A percentile compares a stretch with the other conserved stretches of the same genome.
Conservation (phyloP, 2,329 filamentous ascomycete genomes). For the Anthostomella pinea region DNA sequence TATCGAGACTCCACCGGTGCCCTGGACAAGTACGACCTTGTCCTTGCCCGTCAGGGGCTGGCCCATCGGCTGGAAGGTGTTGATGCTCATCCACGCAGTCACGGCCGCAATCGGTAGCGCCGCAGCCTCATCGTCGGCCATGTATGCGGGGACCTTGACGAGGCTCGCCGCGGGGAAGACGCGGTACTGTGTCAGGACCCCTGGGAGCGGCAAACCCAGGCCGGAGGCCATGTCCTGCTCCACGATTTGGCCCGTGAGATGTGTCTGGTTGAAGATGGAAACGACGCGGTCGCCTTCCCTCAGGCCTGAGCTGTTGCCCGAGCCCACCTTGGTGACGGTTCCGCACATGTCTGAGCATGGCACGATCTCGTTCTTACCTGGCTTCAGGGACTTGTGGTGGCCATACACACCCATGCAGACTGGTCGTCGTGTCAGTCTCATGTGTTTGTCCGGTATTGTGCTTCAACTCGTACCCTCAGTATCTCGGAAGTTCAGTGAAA, state of each 20-base stretch:
- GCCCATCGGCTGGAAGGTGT: conserved; percentile 55
- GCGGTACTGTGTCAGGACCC: conserved; percentile 57
- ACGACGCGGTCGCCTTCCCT: conserved; percentile 63
- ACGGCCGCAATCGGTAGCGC: conserved; percentile 60
- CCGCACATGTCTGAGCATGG: conserved; percentile 72
- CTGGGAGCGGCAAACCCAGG: conserved; percentile 58
- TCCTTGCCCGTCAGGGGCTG: conserved; percentile 43
- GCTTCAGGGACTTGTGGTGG: conserved; percentile 55
- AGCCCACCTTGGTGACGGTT: conserved; percentile 49
- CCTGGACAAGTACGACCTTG: conserved; percentile 49
- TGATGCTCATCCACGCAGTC: conserved; percentile 65
- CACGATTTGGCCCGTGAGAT: conserved; percentile 57
- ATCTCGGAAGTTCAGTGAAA: conserved; percentile 50
- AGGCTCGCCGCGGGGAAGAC: conserved; percentile 56
- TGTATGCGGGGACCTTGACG: conserved; percentile 53
- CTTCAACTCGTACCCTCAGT: conserved; percentile 47
- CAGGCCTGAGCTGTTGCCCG: conserved; percentile 41
- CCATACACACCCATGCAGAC: conserved; percentile 65
- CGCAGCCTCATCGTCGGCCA: conserved; percentile 57
- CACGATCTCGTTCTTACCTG: conserved; percentile 45
- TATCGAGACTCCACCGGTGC: conserved; percentile 53
- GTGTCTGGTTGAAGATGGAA: conserved; percentile 58
- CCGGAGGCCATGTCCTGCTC: conserved; percentile 54
- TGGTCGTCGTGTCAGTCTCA: conserved; percentile 28
- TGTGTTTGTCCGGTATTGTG: background rate